Conservation (phyloP, 805 yeast genomes). For the Ogataea pini region DNA sequence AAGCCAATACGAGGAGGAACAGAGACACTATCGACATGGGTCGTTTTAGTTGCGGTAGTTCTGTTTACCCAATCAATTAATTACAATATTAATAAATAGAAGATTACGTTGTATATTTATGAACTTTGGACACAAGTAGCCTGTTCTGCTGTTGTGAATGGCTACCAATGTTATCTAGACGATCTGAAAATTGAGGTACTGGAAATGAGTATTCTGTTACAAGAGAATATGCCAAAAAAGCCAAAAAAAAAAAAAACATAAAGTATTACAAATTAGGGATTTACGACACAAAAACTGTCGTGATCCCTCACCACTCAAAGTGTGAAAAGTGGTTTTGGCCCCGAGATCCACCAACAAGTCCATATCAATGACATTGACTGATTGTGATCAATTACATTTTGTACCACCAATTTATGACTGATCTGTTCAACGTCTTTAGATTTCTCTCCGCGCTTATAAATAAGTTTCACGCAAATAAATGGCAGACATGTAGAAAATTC, state of each 20-base stretch:
- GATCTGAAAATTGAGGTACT: too few species aligned
- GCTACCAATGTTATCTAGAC: too few species aligned
- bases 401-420: too few species aligned
- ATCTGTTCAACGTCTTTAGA: too few species aligned
- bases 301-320: too few species aligned
- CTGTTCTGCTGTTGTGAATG: not conserved
- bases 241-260: not conserved
- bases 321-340: too few species aligned
- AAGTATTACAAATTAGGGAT: not conserved
- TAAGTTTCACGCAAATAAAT: not conserved
- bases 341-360: too few species aligned
- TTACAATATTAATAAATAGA: not conserved
- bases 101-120: not conserved
- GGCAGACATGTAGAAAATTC: slow-evolving; percentile 23
- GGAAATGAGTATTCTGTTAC: not conserved
- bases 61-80: not conserved
- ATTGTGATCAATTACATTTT: too few species aligned
- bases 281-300: not conserved
- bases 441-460: not conserved
- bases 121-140: not conserved
- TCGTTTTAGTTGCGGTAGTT: not conserved
- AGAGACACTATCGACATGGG: not conserved
- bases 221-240: not conserved
- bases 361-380: too few species aligned
- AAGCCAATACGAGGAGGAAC: not conserved